Evolutionary conservation across 2,329 filamentous ascomycete genomes (phyloP).

Genomic region (Talaromyces sp.): DNA sequence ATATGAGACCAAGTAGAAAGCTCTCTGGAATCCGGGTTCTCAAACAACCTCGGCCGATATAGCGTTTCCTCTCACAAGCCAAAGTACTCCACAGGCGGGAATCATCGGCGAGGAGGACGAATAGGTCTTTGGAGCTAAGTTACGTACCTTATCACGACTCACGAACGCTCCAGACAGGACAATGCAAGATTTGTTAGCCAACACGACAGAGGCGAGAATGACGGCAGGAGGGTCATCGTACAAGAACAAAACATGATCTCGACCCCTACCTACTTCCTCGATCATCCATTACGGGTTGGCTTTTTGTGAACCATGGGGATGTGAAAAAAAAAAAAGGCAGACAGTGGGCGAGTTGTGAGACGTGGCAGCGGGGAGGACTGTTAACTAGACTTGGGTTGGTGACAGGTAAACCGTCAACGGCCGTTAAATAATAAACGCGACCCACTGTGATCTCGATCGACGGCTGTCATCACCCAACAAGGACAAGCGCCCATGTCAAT

Average conservation of each 20-base stretch:
- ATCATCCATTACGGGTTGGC: neutral
- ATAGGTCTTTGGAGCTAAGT: neutral
- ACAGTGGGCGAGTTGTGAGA: neutral
- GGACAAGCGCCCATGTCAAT: slow-evolving; percentile 7
- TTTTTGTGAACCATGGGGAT: too few relatives aligned
- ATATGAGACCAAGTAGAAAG: neutral
- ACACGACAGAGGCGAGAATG: neutral
- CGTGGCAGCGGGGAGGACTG: neutral
- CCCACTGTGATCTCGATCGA: slow-evolving; percentile 13
- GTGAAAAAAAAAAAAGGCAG: neutral
- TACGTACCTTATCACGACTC: neutral
- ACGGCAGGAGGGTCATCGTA: neutral
- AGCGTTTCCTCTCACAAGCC: neutral
- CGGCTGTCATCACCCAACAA: slow-evolving; percentile 9
- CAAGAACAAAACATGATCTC: neutral
- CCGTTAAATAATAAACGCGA: slow-evolving; percentile 6
- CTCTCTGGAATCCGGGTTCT: neutral
- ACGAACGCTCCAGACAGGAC: neutral
- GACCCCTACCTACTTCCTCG: neutral
- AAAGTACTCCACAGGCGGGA: neutral
- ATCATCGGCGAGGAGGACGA: neutral
- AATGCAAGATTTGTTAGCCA: neutral
- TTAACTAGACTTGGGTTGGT: neutral
- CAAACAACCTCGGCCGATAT: neutral
- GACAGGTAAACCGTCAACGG: neutral